phyloP scores from a whole-genome alignment of 345 rosid genomes.

The Eucalyptus dawsonii region DNA sequence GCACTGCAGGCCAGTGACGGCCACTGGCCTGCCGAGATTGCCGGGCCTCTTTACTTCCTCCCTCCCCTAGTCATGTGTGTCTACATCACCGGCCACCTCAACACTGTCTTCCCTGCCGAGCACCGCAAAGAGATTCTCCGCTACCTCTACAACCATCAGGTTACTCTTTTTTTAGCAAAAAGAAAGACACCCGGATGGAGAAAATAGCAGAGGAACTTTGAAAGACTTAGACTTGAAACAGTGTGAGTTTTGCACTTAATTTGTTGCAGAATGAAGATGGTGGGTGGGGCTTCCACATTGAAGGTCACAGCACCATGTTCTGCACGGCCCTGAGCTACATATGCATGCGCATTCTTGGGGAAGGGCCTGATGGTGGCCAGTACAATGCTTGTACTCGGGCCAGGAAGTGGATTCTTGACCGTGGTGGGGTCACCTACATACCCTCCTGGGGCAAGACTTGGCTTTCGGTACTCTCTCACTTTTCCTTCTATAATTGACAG shows the following conservation, averaged over 20 bases:
- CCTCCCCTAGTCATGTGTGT: no score
- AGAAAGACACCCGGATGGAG: no score
- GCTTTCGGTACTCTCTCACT: constrained; percentile 6
- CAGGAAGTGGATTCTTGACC: constrained; percentile 16
- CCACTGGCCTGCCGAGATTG: no score
- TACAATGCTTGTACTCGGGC: constrained; percentile 14
- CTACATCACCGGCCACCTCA: no score
- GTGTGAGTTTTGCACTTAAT: neutral
- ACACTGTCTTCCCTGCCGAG: no score
- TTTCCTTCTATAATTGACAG: neutral
- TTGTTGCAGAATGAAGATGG: constrained; percentile 12
- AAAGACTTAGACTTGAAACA: neutral
- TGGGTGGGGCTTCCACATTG: constrained; percentile 25
- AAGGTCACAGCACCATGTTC: constrained; percentile 21
- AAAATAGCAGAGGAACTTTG: no score
- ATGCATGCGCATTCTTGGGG: constrained; percentile 23
- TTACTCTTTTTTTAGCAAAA: no score
- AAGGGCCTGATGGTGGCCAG: constrained; percentile 12
- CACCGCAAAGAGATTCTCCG: no score
- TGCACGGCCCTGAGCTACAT: constrained; percentile 10
- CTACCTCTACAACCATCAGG: no score
- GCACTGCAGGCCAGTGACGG: no score
- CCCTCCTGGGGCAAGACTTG: constrained; percentile 32
- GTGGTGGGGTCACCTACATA: constrained; percentile 9
- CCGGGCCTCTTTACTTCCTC: no score